Percentiles rank a stretch among this genome's conserved stretches.
These are phyloP conservation scores for Alternaria angustiovoidea DNA, from an alignment of 2,329 filamentous ascomycete genomes.

Conservation along the genomic window DNA sequence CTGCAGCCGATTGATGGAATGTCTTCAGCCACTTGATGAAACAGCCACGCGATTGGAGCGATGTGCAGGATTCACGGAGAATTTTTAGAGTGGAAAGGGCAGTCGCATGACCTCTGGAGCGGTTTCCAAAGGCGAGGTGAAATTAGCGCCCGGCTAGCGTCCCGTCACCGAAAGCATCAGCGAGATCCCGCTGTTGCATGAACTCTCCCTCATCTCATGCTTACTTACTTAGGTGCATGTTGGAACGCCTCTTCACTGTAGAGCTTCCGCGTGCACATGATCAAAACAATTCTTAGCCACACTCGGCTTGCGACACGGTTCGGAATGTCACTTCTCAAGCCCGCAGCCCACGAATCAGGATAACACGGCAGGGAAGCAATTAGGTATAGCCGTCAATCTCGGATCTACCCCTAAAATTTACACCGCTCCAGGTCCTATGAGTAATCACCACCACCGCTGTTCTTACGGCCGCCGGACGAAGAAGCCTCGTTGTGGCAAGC, in stretches of 20 bases:
- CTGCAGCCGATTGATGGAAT: slow-evolving; percentile 32
- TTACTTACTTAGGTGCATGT: neutral
- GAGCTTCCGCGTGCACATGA: too few species aligned
- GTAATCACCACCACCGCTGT: neutral
- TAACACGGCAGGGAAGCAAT: neutral
- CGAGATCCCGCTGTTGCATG: neutral
- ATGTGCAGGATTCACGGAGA: slow-evolving; percentile 1
- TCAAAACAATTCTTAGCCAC: neutral
- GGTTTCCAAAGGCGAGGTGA: neutral
- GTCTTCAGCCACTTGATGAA: slow-evolving; percentile 1
- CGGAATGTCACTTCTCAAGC: neutral
- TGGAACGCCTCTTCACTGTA: neutral
- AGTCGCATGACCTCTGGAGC: neutral
- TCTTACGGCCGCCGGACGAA: neutral
- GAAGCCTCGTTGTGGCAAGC: slow-evolving; percentile 15
- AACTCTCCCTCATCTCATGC: neutral
- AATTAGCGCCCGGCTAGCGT: slow-evolving; percentile 1
- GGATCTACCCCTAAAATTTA: neutral
- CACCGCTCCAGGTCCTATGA: neutral
- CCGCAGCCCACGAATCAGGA: neutral
- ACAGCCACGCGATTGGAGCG: neutral
- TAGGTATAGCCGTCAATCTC: slow-evolving; percentile 1
- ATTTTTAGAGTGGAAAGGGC: neutral
- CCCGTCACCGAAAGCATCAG: neutral
- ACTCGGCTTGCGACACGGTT: neutral